Percentiles rank a stretch among this genome's conserved stretches.
Conservation (phyloP, 169 alveolate genomes). For the Plasmodium gonderi region DNA sequence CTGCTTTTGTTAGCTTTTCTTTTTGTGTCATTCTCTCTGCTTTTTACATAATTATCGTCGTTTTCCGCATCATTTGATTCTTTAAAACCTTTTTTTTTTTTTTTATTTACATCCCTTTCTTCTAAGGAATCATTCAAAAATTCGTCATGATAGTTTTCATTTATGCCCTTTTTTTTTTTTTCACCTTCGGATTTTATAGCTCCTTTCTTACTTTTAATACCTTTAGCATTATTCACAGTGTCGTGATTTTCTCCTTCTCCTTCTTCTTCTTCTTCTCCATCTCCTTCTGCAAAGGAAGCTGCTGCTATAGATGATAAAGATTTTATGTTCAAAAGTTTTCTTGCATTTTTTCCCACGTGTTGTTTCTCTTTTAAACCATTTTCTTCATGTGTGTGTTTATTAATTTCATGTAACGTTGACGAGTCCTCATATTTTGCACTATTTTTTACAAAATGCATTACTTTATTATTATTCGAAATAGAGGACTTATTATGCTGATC, state of each 20-base stretch:
- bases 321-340: conserved; percentile 16
- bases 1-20: conserved; percentile 3
- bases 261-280: neutral
- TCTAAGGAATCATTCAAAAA: conserved; percentile 17
- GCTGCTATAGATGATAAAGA: neutral
- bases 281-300: neutral
- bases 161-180: neutral
- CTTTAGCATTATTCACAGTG: conserved; percentile 2
- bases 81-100: conserved; percentile 17
- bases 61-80: conserved; percentile 2
- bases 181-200: conserved; percentile 1
- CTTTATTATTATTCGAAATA: conserved; percentile 22
- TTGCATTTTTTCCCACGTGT: conserved; percentile 2
- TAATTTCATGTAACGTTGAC: conserved; percentile 16
- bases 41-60: conserved; percentile 18
- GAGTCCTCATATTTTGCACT: conserved; percentile 27
- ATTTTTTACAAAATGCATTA: neutral
- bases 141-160: conserved; percentile 12
- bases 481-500: conserved; percentile 15
- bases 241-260: neutral
- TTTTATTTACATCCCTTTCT: conserved; percentile 12
- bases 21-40: neutral
- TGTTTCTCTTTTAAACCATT: neutral
- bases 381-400: conserved; percentile 47
- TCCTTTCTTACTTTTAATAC: neutral